These are phyloP conservation scores for Candida morakotiae DNA, from an alignment of 805 yeast genomes.

Conservation along the genomic window DNA sequence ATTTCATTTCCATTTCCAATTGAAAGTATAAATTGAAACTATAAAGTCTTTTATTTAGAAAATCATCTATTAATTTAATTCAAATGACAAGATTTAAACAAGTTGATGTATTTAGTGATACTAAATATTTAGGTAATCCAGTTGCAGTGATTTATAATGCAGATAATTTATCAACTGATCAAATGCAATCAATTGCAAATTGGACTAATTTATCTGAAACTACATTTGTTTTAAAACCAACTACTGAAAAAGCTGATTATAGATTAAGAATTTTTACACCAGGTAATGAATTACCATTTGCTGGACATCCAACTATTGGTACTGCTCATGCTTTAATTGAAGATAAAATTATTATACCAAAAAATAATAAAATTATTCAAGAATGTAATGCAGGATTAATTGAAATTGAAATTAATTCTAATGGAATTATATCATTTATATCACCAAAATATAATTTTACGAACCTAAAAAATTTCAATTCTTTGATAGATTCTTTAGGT, in stretches of 20 bases:
- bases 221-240: conserved; percentile 44
- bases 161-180: conserved; percentile 29
- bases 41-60: no score
- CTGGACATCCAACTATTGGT: conserved; percentile 64
- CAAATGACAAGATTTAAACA: conserved; percentile 19
- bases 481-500: conserved; percentile 9
- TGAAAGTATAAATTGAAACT: no score
- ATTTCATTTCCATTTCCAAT: no score
- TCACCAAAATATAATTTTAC: conserved; percentile 17
- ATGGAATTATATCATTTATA: conserved; percentile 21
- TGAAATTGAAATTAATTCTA: conserved; percentile 22
- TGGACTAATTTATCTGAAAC: conserved; percentile 64
- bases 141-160: conserved; percentile 51
- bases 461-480: conserved; percentile 9
- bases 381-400: conserved; percentile 46
- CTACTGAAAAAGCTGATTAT: conserved; percentile 39
- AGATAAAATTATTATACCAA: conserved; percentile 24
- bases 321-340: conserved; percentile 45
- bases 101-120: conserved; percentile 42
- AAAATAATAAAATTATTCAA: conserved; percentile 29
- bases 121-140: conserved; percentile 47
- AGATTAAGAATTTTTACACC: conserved; percentile 49
- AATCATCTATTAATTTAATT: neutral
- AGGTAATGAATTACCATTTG: conserved; percentile 48
- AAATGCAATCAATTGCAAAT: conserved; percentile 46